A percentile compares a stretch with the other conserved stretches of the same genome.
Evolutionary conservation across 306 rosid genomes (phyloP).

Genomic region (Glycine latifolia): DNA sequence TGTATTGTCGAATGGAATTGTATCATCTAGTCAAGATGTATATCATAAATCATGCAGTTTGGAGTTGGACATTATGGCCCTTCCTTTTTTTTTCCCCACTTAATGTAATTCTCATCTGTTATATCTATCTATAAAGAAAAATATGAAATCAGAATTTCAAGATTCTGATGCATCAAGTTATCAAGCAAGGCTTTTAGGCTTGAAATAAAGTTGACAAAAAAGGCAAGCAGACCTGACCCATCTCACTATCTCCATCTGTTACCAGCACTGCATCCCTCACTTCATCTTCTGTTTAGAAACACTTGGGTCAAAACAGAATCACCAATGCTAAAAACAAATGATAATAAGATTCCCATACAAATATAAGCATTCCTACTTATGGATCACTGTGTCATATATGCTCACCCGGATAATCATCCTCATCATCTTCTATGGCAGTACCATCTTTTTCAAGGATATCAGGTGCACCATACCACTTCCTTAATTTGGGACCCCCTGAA

Average conservation of each 20-base stretch:
- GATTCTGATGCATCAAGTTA: conserved; percentile 2
- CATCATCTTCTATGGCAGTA: conserved; percentile 59
- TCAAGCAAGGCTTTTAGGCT: background rate
- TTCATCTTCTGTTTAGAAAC: conserved; percentile 64
- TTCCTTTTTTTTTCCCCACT: no score
- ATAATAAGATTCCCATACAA: background rate
- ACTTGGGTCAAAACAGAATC: conserved; percentile 35
- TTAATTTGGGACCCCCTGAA: conserved; percentile 89
- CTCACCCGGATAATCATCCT: conserved; percentile 63
- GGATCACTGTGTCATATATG: conserved; percentile 8
- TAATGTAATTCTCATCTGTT: no score
- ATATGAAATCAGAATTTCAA: conserved; percentile 18
- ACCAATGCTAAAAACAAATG: conserved; percentile 4
- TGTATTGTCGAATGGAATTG: no score
- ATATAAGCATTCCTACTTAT: conserved; percentile 4
- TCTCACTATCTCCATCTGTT: conserved; percentile 89
- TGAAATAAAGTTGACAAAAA: background rate
- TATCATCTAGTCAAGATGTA: no score
- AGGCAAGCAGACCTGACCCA: conserved; percentile 83
- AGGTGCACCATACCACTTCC: conserved; percentile 98
- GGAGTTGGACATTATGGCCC: no score
- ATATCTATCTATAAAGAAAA: background rate
- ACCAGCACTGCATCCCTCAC: conserved; percentile 83
- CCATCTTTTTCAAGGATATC: conserved; percentile 76
- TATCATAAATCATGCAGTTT: no score